Conservation (phyloP, 192 early-diverging fungal genomes). For the Spinellus fusiger region DNA sequence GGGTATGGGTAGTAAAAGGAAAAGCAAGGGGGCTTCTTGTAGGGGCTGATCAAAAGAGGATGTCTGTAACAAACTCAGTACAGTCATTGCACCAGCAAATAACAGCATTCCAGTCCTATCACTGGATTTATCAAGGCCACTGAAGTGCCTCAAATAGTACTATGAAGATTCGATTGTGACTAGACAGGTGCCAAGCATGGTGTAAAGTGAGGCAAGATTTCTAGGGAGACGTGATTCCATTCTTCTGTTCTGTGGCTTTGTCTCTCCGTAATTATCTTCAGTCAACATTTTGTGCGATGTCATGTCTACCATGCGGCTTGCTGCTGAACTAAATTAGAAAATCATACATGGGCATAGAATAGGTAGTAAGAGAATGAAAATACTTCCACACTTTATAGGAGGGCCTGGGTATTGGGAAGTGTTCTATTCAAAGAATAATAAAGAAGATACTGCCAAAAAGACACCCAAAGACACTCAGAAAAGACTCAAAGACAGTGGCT, state of each 20-base stretch:
- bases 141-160: too few species aligned
- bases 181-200: too few species aligned
- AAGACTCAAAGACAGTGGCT: too few species aligned
- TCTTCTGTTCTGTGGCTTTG: not conserved
- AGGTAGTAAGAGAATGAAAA: too few species aligned
- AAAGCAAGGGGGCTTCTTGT: not conserved
- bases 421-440: too few species aligned
- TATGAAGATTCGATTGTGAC: too few species aligned
- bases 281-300: not conserved
- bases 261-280: not conserved
- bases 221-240: not conserved
- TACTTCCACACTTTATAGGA: too few species aligned
- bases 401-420: too few species aligned
- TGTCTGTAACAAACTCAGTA: not conserved
- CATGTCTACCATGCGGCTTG: not conserved
- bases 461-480: too few species aligned
- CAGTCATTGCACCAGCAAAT: not conserved
- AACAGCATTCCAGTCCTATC: not conserved
- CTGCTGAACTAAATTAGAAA: not conserved
- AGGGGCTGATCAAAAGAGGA: not conserved
- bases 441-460: too few species aligned
- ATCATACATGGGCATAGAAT: not conserved
- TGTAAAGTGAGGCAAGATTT: too few species aligned
- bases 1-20: not conserved
- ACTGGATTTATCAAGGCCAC: too few species aligned